phyloP scores from a whole-genome alignment of 805 yeast species.

The Sungouiella thailandica region DNA sequence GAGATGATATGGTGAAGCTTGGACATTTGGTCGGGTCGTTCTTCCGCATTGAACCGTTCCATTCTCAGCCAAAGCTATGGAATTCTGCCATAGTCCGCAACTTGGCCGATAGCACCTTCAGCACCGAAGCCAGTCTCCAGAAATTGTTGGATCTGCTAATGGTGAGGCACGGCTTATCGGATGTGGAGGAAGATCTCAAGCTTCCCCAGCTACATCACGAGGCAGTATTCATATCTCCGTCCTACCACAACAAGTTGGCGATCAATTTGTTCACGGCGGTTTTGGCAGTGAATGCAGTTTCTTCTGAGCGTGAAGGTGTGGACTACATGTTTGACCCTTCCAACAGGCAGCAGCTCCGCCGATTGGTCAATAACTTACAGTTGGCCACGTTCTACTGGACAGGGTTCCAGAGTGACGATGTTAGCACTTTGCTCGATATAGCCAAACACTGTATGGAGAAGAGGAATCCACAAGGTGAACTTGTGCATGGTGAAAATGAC shows the following conservation, averaged over 20 bases:
- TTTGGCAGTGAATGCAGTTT: constrained; percentile 66
- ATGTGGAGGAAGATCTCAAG: constrained; percentile 49
- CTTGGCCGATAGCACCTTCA: constrained; percentile 29
- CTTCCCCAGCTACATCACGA: constrained; percentile 57
- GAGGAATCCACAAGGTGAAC: constrained; percentile 16
- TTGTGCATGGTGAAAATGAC: constrained; percentile 35
- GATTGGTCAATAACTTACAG: constrained; percentile 57
- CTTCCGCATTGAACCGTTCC: constrained; percentile 57
- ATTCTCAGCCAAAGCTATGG: constrained; percentile 46
- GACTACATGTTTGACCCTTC: constrained; percentile 70
- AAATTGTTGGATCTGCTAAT: constrained; percentile 44
- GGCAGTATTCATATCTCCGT: constrained; percentile 56
- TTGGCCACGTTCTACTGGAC: constrained; percentile 73
- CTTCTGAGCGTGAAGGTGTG: constrained; percentile 60
- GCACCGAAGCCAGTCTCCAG: constrained; percentile 36
- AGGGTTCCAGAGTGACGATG: constrained; percentile 58
- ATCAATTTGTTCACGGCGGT: constrained; percentile 63
- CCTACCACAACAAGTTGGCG: constrained; percentile 56
- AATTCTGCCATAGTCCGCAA: constrained; percentile 42
- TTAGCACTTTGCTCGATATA: constrained; percentile 47
- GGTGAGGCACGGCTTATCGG: constrained; percentile 52
- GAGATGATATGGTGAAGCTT: constrained; percentile 48
- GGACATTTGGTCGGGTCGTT: constrained; percentile 51
- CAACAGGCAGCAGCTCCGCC: constrained; percentile 48
- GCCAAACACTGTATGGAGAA: constrained; percentile 43